Base-by-base conservation (phyloP, 768 basidiomycete species). In the Russula dissimulans region DNA sequence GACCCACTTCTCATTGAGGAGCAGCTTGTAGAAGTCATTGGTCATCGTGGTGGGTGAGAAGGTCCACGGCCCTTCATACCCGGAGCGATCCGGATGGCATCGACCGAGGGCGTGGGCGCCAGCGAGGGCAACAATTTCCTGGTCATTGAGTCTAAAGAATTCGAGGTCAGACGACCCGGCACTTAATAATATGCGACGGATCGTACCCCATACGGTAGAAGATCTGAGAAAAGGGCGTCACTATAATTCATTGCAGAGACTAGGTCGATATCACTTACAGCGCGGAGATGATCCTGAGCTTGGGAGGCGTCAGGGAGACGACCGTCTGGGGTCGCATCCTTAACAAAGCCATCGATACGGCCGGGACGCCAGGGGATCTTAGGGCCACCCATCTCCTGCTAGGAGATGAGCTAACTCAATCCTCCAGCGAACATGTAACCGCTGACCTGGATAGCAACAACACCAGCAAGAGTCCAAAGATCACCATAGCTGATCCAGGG, bases 61-160 rank as follows among this genome's bases (percentile, higher is more conserved):
- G 2, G 93, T 93, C 91, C 89, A 93, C n/a, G 90, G 92, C 11
- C 89, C 92, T 7, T 89, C 85, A 71, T 86, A 95, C 44, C 89
- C 90, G 59, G 87, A 89, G 54, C 67, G 83, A 73, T 90, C 81
- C 59, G 78, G 59, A 78, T 99, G 95, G 80, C 93, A 95, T 70
- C 95, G 90, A 26, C 97, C 95, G 47, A 99, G 84, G 60, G 93
- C 94, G 70, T 99, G 95, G 41, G 91, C 94, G 63, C 95, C 95
- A 26, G 83, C 83, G 65, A 97, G 88, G 57, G 92, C 91, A 61
- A 97, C 95, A 52, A 98, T 98, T 76, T 97, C 95, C 73, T 91
- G 91, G 74, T 99, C 95, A 70, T 93, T 88, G 79, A 97, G 95
- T 55, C 89, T 68, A 47, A 1, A 22, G n/a, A 50, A 14, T 29